phyloP scores from a whole-genome alignment of 164 flowering plant species.

The Malania oleifera region DNA sequence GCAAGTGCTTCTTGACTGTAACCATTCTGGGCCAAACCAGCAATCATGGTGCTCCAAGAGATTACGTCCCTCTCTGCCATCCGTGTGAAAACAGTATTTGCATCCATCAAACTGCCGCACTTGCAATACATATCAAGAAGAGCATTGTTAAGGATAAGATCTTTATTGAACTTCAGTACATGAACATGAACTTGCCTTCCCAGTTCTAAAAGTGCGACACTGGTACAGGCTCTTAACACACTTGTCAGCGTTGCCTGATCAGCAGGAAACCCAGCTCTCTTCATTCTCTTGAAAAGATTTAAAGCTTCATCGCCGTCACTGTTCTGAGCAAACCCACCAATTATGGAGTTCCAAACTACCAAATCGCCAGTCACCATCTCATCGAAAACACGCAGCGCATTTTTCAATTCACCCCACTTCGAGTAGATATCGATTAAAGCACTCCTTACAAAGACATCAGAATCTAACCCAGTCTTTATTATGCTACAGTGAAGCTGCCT shows the following conservation, averaged over 20 bases:
- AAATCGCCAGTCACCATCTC: background rate
- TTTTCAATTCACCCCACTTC: background rate
- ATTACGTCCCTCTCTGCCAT: background rate
- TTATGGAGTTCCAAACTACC: background rate
- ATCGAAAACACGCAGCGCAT: background rate
- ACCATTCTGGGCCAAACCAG: background rate
- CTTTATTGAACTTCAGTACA: background rate
- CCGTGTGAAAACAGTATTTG: background rate
- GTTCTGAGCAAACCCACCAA: background rate
- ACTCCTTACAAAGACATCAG: background rate
- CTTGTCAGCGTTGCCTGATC: background rate
- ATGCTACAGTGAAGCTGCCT: background rate
- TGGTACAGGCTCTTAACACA: background rate
- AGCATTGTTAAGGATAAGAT: background rate
- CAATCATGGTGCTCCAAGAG: background rate
- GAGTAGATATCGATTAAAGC: background rate
- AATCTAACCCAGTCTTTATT: background rate
- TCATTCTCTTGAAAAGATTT: background rate
- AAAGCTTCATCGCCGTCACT: background rate
- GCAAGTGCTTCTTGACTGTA: background rate
- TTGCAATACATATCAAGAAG: background rate
- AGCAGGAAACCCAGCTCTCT: background rate
- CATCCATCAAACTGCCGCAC: background rate
- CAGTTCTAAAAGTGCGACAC: background rate
- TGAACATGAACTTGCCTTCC: background rate